Base-by-base conservation (phyloP, 768 basidiomycete genomes). In the Leccinellum rugosiceps region DNA sequence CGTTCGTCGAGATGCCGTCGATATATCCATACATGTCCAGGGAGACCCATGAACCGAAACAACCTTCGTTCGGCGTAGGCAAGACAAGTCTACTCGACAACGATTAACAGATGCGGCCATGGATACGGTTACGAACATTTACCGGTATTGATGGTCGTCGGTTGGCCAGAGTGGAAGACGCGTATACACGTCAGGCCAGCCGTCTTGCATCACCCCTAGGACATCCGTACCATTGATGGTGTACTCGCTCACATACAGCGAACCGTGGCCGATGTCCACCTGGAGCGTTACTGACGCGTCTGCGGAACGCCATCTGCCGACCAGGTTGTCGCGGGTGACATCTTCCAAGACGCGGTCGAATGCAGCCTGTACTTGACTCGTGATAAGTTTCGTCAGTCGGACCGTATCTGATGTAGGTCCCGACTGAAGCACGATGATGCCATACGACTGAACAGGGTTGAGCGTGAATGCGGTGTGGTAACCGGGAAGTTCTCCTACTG, bases 61-160 rank as follows among this genome's bases (percentile, higher is more conserved):
- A 68, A 4, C 67, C 67, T 10, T 67, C 65, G 23, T 48, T 30
- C 6, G 53, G 23, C 8, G 41, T 53, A 6, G 63, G 63, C 9
- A 59, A 47, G 4, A 50, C 63, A 5, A 69, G 28, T n/a, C 68
- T 69, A 51, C 13, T n/a, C 44, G 14, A 45, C 23, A 23, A 19
- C 2, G 44, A 41, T 56, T 6, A 52, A 34, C 26, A 1, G 5
- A 38, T n/a, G 21, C n/a, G 2, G 30, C 4, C 13, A 17, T 15
- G 1, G 51, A 47, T 4, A 31, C 4, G 32, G 32, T 13, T 3
- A 48, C 2, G 5, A 19, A 5, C 4, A 52, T 58, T 44, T 43
- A 73, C 74, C 76, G 72, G 60, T 78, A 79, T 58, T 78, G 73
- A 30, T 74, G 65, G 38, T 76, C 66, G 9, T 73, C 73, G 3